Conservation (phyloP, 176 grass and related monocot genomes). For the Urochloa ruziziensis region DNA sequence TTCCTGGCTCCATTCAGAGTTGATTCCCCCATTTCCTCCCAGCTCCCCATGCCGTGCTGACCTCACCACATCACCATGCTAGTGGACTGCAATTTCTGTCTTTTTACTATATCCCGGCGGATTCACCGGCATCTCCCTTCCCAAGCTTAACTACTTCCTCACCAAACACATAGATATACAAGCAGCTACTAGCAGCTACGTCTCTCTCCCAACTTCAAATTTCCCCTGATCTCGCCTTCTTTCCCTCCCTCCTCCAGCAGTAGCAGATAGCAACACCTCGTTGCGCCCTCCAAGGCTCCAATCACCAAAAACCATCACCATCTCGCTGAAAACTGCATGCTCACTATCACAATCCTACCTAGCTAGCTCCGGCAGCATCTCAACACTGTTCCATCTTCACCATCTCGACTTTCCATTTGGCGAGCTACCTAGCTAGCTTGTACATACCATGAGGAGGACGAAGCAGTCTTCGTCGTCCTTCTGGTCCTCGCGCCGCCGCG, state of each 20-base stretch:
- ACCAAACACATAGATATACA: slow-evolving; percentile 32
- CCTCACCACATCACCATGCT: too few relatives aligned
- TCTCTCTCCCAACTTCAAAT: background rate
- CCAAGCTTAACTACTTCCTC: slow-evolving; percentile 25
- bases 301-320: background rate
- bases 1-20: too few relatives aligned
- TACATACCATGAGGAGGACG: slow-evolving; percentile 1
- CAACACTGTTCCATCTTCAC: too few relatives aligned
- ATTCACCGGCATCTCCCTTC: background rate
- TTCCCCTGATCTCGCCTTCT: background rate
- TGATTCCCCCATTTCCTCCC: too few relatives aligned
- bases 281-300: background rate
- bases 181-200: background rate
- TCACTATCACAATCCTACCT: background rate
- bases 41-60: too few relatives aligned
- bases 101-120: background rate
- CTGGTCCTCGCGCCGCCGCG: slow-evolving; percentile 52
- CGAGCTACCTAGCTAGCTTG: too few relatives aligned
- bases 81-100: background rate
- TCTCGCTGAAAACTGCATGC: too few relatives aligned
- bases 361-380: background rate
- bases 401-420: background rate
- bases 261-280: background rate
- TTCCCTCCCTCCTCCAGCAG: background rate
- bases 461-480: slow-evolving; percentile 1